Base-by-base conservation (phyloP, 768 basidiomycete genomes). In the Cystobasidium ongulense region DNA sequence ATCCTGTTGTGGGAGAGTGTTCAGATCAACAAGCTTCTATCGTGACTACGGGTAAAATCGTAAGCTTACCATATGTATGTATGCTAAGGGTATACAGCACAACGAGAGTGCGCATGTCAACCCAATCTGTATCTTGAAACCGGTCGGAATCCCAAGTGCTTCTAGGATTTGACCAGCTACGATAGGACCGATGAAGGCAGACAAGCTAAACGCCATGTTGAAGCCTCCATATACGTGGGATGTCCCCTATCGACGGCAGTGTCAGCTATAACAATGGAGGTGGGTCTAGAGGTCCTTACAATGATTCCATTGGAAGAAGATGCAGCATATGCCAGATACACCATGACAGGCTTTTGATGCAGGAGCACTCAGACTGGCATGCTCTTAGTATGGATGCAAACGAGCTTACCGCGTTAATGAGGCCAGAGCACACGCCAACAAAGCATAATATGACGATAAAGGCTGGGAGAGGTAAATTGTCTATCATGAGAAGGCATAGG, bases 401-500 rank as follows among this genome's bases (percentile, higher is more conserved):
- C 39, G 15, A 4, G 23, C 68, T 57, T 59, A 59, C 54, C 17
- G 65, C 38, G 31, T 67, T 67, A 29, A 67, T 67, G 11, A 67
- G 65, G 8, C 68, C 68, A n/a, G 68, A 36, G 29, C 68, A 71
- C 18, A 54, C 29, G 18, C 68, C 68, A 38, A 36, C 50, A 36
- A 71, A 59, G n/a, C 36, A 5, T 13, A 71, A 53, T 2, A 71
- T 11, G 3, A 59, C 53, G 53, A 71, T 59, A n/a, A 71, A 59
- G n/a, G 53, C 68, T 17, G 68, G 15, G 11, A 71, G 25, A 1
- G 68, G 68, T 21, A 71, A 36, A 23, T 59, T 46, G 21, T 71
- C 68, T n/a, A 71, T 71, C 68, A 71, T 71, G 13, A 71, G 33
- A 23, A 71, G 52, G 18, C 36, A n/a, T n/a, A 71, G 54, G 18